Evolutionary conservation across 352 stramenopile genomes (phyloP).

Genomic region (Pythium volutum): DNA sequence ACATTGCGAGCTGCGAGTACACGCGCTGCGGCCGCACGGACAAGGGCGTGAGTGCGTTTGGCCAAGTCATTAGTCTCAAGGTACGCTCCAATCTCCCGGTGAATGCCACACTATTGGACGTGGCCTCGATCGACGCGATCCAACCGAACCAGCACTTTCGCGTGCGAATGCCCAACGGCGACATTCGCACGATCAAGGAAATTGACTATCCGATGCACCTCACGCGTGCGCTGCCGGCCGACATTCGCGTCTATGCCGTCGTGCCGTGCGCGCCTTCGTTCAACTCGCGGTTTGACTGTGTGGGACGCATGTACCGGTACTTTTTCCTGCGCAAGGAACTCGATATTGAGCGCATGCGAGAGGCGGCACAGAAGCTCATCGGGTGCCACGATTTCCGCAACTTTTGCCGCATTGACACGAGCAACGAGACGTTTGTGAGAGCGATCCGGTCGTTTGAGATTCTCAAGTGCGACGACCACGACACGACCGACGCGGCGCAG

Average conservation of each 20-base stretch:
- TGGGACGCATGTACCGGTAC: constrained; percentile 96
- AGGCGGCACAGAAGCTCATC: constrained; percentile 83
- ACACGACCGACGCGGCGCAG: constrained; percentile 34
- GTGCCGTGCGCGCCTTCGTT: constrained; percentile 88
- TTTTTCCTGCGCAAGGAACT: constrained; percentile 90
- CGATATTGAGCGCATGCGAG: constrained; percentile 86
- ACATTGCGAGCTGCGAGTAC: constrained; percentile 84
- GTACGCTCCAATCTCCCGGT: constrained; percentile 76
- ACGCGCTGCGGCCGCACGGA: constrained; percentile 97
- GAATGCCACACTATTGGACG: constrained; percentile 58
- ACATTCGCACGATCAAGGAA: constrained; percentile 83
- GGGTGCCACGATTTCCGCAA: constrained; percentile 98
- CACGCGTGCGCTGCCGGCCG: constrained; percentile 93
- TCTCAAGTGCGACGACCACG: constrained; percentile 53
- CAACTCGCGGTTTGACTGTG: constrained; percentile 94
- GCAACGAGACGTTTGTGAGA: constrained; percentile 95
- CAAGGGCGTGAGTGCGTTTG: constrained; percentile 91
- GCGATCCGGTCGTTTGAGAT: constrained; percentile 80
- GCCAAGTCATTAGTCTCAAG: constrained; percentile 68
- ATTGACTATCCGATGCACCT: constrained; percentile 96
- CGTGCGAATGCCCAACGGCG: constrained; percentile 48
- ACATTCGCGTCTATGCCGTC: constrained; percentile 85
- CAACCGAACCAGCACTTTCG: constrained; percentile 57
- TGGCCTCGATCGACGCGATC: constrained; percentile 65
- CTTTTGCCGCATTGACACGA: constrained; percentile 99